Evolutionary conservation across 345 rosid genomes (phyloP), one percentile per base, ranked within the genome.

Genomic region (Mercurialis annua): DNA sequence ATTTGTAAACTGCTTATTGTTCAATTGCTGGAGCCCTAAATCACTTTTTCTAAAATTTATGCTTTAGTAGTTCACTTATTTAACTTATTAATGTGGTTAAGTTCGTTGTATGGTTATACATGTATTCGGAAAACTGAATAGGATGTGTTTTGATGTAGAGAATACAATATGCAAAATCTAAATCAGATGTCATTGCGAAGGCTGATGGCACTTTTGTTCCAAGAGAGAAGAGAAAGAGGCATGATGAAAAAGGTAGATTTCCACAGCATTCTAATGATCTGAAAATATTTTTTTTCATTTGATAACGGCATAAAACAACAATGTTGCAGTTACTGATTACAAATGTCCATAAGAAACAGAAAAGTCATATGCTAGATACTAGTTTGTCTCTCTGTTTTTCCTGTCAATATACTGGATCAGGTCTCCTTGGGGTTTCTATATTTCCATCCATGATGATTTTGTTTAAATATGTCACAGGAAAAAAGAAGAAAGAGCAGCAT

Each of bases 181-280:
- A 95, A 73, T 92, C 98, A 49, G 99, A 95, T 80, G 75, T 92
- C 64, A 68, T 95, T 67, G 87, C 99, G 51, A 95, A 90, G 81
- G 97, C 98, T 5, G 98, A 95, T 82, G 99, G 99, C 52, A 88
- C 97, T 2, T 95, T 95, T 84, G 97, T 88, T 75, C 98, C 96
- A 29, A 86, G 97, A 31, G 98, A 95, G 84, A 95, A 92, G 62
- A 68, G 97, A 52, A 95, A 92, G 87, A 87, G 88, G 74, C 97
- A 88, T 4, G 98, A 95, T 47, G 99, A 95, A 65, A 95, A 86
- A 83, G 98, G 99, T 90, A 67, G 47, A 51, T 61, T 24, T n/a
- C n/a, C 14, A 24, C 27, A 51, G 27, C 49, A 4, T 20, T 49
- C 3, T 33, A n/a, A 1, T 30, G 26, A n/a, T 2, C 26, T 16